Base-by-base conservation (phyloP, 2,329 filamentous ascomycete species). In the Talaromyces rugulosus region DNA sequence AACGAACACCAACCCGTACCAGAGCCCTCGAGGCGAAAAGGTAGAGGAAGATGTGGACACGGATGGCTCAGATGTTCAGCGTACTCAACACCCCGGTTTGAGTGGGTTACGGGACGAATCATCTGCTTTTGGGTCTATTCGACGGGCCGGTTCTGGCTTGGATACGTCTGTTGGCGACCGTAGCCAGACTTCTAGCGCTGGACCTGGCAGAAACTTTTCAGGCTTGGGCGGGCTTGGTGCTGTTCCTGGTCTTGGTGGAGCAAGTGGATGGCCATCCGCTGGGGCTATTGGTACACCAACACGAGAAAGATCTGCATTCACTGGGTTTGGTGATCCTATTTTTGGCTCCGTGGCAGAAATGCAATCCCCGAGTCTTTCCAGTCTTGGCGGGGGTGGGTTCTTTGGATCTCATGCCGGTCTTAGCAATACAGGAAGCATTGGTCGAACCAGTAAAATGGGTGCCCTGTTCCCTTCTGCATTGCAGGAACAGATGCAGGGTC, bases 1-100 rank as follows among this genome's bases (percentile, higher is more conserved):
- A 11, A 95, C 93, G 0, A 91, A 96, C 70, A 98, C 95, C 3
- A 99, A 99, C 72, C 95, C 95, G 1, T 99, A 95, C 73, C 91
- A 93, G 66, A 98, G 94, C 74, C 95, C 95, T 2, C 87, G 90
- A 7, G 90, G 89, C 42, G 89, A 92, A 30, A 87, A 87, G 52
- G 81, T 80, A 5, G 87, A 91, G 55, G 84, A 87, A 63, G 83
- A 85, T 65, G 81, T 83, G 53, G 84, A 89, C 52, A 78, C 80
- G 5, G 81, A 82, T 55, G 83, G 83, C 30, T 80, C 83, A 55
- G 81, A 83, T 64, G 81, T 82, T 57, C 80, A 81, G 59, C 79
- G 81, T 60, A 67, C 78, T 40, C 80, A 81, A 58, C 80, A 82
- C 60, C 80, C 81, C 51, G 81, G 81, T 12, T 75, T 86, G 60